These are phyloP conservation scores for Zygotorulaspora danielsina DNA, from an alignment of 805 yeast species.

Conservation along the genomic window DNA sequence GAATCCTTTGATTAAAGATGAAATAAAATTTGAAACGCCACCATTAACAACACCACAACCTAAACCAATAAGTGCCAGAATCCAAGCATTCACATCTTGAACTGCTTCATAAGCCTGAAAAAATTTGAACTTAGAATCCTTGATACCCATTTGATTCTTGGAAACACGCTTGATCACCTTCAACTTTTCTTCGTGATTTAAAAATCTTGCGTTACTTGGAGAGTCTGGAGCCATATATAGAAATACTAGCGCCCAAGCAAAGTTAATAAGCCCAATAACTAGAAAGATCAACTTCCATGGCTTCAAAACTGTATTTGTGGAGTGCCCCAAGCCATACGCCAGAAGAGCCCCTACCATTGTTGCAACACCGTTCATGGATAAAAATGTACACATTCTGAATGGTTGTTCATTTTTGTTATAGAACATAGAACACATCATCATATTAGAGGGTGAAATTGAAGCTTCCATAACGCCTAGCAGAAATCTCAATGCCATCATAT, in stretches of 20 bases:
- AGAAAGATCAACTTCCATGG: slow-evolving; percentile 29
- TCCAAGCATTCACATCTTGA: slow-evolving; percentile 13
- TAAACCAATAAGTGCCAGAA: slow-evolving; percentile 18
- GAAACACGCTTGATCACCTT: slow-evolving; percentile 25
- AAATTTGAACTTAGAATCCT: slow-evolving; percentile 16
- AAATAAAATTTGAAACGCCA: slow-evolving; percentile 19
- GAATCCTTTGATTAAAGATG: slow-evolving; percentile 20
- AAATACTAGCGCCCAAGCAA: slow-evolving; percentile 35
- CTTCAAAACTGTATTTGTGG: slow-evolving; percentile 20
- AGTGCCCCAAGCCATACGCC: slow-evolving; percentile 29
- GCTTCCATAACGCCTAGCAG: slow-evolving; percentile 31
- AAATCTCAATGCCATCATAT: slow-evolving; percentile 23
- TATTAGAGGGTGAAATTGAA: slow-evolving; percentile 34
- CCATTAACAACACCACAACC: slow-evolving; percentile 23
- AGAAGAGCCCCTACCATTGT: slow-evolving; percentile 27
- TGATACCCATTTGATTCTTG: slow-evolving; percentile 24
- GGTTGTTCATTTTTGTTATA: slow-evolving; percentile 34
- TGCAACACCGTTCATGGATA: slow-evolving; percentile 34
- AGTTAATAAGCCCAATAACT: slow-evolving; percentile 37
- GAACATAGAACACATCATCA: slow-evolving; percentile 36
- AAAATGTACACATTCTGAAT: slow-evolving; percentile 36
- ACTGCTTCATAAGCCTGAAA: slow-evolving; percentile 17
- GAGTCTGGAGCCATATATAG: slow-evolving; percentile 38
- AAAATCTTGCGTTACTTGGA: slow-evolving; percentile 35
- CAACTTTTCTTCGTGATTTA: slow-evolving; percentile 35